A percentile compares a stretch with the other conserved stretches of the same genome.
Evolutionary conservation across 2,329 filamentous ascomycete species (phyloP).

Genomic region (Bisporella sp.): DNA sequence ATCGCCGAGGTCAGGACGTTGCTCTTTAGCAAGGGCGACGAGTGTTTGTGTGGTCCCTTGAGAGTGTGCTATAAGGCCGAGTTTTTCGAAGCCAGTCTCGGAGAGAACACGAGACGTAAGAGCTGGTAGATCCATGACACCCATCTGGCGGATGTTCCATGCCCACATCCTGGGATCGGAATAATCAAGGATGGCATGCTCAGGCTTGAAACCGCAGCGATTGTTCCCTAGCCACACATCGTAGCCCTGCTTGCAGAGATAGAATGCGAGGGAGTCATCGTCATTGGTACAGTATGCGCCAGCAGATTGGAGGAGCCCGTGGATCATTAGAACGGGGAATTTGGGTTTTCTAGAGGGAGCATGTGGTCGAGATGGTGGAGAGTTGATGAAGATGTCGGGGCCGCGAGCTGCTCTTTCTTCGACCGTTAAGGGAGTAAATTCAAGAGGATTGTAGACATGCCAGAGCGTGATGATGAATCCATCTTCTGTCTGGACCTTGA

Average conservation of each 20-base stretch:
- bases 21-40: constrained; percentile 82
- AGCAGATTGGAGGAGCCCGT: constrained; percentile 80
- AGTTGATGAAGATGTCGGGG: constrained; percentile 53
- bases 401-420: constrained; percentile 46
- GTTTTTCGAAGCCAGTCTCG: constrained; percentile 76
- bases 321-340: constrained; percentile 82
- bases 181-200: constrained; percentile 64
- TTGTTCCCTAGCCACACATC: constrained; percentile 97
- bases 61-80: constrained; percentile 79
- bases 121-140: constrained; percentile 78
- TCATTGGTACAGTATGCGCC: constrained; percentile 89
- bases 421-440: constrained; percentile 49
- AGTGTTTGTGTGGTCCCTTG: constrained; percentile 89
- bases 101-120: constrained; percentile 71
- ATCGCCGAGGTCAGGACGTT: constrained; percentile 75
- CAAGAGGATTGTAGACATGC: constrained; percentile 81
- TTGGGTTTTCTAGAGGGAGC: constrained; percentile 34
- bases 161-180: constrained; percentile 89
- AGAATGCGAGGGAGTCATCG: constrained; percentile 84
- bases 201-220: constrained; percentile 75
- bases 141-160: constrained; percentile 95
- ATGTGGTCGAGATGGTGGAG: constrained; percentile 29
- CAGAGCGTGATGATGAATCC: constrained; percentile 85
- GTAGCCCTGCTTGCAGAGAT: constrained; percentile 83
- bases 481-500: constrained; percentile 86